Percentiles rank a stretch among this genome's conserved stretches.
phyloP scores from a whole-genome alignment of 2,329 filamentous ascomycete genomes.

The Aspergillus brasiliensis region DNA sequence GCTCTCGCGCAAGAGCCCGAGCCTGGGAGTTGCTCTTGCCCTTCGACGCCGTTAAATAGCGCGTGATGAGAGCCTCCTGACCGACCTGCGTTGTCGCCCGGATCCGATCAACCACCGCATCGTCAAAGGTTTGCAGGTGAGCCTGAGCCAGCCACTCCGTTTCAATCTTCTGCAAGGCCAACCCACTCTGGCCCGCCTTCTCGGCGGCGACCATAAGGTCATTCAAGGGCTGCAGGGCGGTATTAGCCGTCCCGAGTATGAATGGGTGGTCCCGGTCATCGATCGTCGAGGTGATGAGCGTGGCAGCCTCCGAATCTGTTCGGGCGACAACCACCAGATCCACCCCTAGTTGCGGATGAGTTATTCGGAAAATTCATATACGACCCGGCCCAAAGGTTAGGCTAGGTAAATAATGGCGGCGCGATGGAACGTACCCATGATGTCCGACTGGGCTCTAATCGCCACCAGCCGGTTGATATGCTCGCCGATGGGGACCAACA shows the following conservation, averaged over 20 bases:
- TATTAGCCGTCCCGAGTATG: constrained; percentile 87
- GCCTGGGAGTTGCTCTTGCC: constrained; percentile 87
- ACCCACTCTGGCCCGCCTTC: constrained; percentile 74
- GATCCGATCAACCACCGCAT: constrained; percentile 76
- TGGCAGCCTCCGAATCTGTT: constrained; percentile 96
- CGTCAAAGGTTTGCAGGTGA: constrained; percentile 82
- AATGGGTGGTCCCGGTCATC: constrained; percentile 94
- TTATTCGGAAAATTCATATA: too few relatives aligned
- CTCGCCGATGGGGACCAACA: constrained; percentile 92
- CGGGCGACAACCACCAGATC: constrained; percentile 87
- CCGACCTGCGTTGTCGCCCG: constrained; percentile 58
- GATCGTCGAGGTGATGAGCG: constrained; percentile 94
- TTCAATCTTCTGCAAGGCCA: constrained; percentile 84
- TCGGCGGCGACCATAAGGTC: constrained; percentile 91
- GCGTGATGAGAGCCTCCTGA: constrained; percentile 58
- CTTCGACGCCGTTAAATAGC: constrained; percentile 69
- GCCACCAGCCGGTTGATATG: constrained; percentile 97
- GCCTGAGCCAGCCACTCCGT: constrained; percentile 82
- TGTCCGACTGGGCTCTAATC: constrained; percentile 95
- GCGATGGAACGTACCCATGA: constrained; percentile 74
- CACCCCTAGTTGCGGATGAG: too few relatives aligned
- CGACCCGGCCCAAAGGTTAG: too few relatives aligned
- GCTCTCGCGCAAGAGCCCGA: constrained; percentile 72
- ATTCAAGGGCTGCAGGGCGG: constrained; percentile 77
- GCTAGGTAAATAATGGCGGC: constrained; percentile 45